Base-by-base conservation (phyloP, 805 yeast species). In the Candida ficus region DNA sequence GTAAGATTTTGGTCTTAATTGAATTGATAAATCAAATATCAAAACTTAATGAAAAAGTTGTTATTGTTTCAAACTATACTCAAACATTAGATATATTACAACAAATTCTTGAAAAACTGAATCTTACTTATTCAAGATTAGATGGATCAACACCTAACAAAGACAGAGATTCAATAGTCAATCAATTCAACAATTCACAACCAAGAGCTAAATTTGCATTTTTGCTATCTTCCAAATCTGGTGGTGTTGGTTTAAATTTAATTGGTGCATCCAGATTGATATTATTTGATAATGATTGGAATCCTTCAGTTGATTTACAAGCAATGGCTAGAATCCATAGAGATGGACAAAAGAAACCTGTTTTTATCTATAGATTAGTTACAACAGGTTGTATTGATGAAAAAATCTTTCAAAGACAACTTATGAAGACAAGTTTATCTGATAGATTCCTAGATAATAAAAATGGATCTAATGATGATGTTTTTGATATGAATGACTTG, bases 301-400 rank as follows among this genome's bases (percentile, higher is more conserved):
- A 93, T 48, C 99, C 99, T 0, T 78, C 96, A 0, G 72, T 82
- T 11, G 99, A 93, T 56, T 60, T 84, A 26, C 99, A 93, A 59
- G 95, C 97, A 0, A 86, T 91, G 95, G 95, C 97, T 1, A 67
- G 99, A 47, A 80, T 93, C 7, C 96, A 91, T 56, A 70, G 99
- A 52, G 97, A 91, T 59, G 99, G 99, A 0, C 99, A 93, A 58
- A 75, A 63, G 35, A 73, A 64, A 35, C 87, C 87, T 0, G 93
- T 89, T 10, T 82, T 67, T 56, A 80, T 91, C 23, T 93, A 93
- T 56, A 70, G 99, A 49, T 61, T 93, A 16, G 63, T 93, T 32
- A 83, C 95, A 0, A 79, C 95, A 0, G 99, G 98, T 0, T 79
- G 90, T 41, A 83, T 89, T 27, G 99, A 93, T 58, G 99, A 93